These are phyloP conservation scores for Auricularia auricula-judae DNA, from an alignment of 768 basidiomycete species.

Conservation along the genomic window DNA sequence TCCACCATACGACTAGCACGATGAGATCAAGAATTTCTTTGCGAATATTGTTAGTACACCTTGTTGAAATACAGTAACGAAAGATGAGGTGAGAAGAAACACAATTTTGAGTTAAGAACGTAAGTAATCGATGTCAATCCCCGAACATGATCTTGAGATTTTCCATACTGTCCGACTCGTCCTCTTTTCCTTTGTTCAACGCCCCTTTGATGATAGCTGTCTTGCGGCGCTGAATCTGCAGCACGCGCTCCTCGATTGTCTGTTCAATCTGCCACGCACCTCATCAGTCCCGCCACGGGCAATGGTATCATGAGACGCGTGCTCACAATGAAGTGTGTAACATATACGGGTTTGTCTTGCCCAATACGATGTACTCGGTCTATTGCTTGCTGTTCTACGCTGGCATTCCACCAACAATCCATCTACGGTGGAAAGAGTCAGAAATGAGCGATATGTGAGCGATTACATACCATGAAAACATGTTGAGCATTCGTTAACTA, in stretches of 20 bases:
- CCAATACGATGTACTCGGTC: constrained; percentile 82
- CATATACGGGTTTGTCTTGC: constrained; percentile 71
- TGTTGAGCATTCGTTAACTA: constrained; percentile 72
- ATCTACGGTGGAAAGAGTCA: constrained; percentile 36
- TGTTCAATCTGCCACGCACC: constrained; percentile 40
- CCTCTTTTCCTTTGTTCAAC: constrained; percentile 43
- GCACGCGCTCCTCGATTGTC: constrained; percentile 71
- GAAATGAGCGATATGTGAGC: not conserved
- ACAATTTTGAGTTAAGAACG: too few species aligned
- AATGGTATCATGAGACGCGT: constrained; percentile 12
- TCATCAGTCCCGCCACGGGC: not conserved
- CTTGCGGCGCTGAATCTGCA: constrained; percentile 77
- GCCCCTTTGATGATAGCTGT: constrained; percentile 80
- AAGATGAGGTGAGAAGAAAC: too few species aligned
- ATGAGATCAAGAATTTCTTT: too few species aligned
- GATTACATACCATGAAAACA: constrained; percentile 63
- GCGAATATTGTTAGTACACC: too few species aligned
- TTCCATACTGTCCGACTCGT: constrained; percentile 63
- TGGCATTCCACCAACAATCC: constrained; percentile 91
- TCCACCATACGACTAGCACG: too few species aligned
- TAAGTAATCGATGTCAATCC: constrained; percentile 15
- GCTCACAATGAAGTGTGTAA: constrained; percentile 70
- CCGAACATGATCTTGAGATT: constrained; percentile 77
- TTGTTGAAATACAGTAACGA: too few species aligned
- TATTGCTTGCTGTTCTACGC: constrained; percentile 76